A percentile compares a stretch with the other conserved stretches of the same genome.
Conservation (phyloP, 805 yeast species). For the Kazachstania taianensis region DNA sequence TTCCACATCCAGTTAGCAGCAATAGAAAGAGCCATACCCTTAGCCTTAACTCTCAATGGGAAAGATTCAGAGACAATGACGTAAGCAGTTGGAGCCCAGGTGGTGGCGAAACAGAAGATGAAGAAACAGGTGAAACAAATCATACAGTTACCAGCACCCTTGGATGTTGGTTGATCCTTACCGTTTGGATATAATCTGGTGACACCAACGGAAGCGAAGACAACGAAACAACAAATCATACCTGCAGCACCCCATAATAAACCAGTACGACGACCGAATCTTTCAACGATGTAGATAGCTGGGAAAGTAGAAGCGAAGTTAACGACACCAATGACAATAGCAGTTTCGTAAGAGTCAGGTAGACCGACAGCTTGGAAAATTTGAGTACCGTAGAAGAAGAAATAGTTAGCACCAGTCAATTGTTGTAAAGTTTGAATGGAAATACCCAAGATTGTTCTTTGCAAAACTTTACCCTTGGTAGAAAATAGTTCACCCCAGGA, state of each 20-base stretch:
- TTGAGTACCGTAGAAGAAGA: slow-evolving; percentile 58
- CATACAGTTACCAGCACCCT: slow-evolving; percentile 58
- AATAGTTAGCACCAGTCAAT: slow-evolving; percentile 46
- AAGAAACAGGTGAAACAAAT: slow-evolving; percentile 58
- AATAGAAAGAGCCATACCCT: slow-evolving; percentile 45
- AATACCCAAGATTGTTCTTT: slow-evolving; percentile 40
- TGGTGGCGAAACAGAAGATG: slow-evolving; percentile 61
- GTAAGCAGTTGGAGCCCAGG: slow-evolving; percentile 65
- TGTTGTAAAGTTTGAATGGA: slow-evolving; percentile 53
- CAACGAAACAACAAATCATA: slow-evolving; percentile 37
- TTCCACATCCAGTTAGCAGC: slow-evolving; percentile 57
- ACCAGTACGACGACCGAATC: slow-evolving; percentile 42
- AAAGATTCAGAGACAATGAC: slow-evolving; percentile 57
- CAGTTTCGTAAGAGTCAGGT: slow-evolving; percentile 46
- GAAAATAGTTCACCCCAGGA: slow-evolving; percentile 54
- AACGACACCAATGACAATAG: slow-evolving; percentile 49
- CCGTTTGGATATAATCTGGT: slow-evolving; percentile 30
- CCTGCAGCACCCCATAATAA: slow-evolving; percentile 40
- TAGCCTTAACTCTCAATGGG: slow-evolving; percentile 58
- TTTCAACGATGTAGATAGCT: slow-evolving; percentile 42
- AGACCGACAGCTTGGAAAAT: slow-evolving; percentile 53
- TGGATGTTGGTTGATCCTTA: slow-evolving; percentile 34
- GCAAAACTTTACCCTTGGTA: slow-evolving; percentile 56
- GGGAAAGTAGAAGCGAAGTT: slow-evolving; percentile 48
- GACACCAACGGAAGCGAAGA: slow-evolving; percentile 54